Percentiles rank a stretch among this genome's conserved stretches.
phyloP scores from a whole-genome alignment of 495 filamentous ascomycete genomes.

The Penicillium manginii region DNA sequence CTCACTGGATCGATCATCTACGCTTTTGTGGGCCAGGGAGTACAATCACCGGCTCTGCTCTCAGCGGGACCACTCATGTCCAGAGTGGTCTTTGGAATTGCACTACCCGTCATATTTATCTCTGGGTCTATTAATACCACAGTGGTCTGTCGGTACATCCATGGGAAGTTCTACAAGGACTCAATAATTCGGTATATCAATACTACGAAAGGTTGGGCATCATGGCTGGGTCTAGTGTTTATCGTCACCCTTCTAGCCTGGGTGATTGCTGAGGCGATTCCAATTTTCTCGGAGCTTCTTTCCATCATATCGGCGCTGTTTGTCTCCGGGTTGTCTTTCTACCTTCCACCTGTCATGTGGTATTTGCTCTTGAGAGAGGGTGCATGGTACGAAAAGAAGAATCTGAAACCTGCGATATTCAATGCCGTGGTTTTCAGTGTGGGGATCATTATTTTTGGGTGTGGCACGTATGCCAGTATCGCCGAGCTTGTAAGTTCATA shows the following conservation, averaged over 20 bases:
- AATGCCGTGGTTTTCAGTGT: conserved; percentile 27
- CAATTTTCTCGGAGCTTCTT: conserved; percentile 67
- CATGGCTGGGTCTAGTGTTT: conserved; percentile 60
- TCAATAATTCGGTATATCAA: conserved; percentile 59
- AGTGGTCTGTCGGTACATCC: conserved; percentile 62
- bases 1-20: conserved; percentile 69
- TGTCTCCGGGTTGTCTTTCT: conserved; percentile 66
- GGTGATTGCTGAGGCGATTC: conserved; percentile 69
- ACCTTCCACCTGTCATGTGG: conserved; percentile 68
- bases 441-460: conserved; percentile 52
- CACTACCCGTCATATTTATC: conserved; percentile 72
- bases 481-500: conserved; percentile 56
- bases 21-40: conserved; percentile 65
- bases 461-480: conserved; percentile 58
- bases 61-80: conserved; percentile 61
- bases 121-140: conserved; percentile 64
- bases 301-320: conserved; percentile 64
- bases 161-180: conserved; percentile 55
- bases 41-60: conserved; percentile 68
- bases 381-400: conserved; percentile 34
- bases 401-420: conserved; percentile 20
- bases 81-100: conserved; percentile 72
- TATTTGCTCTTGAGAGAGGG: conserved; percentile 53
- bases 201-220: conserved; percentile 55
- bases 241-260: conserved; percentile 62